phyloP scores from a whole-genome alignment of 352 stramenopile genomes.

The Pythium plurisporium region DNA sequence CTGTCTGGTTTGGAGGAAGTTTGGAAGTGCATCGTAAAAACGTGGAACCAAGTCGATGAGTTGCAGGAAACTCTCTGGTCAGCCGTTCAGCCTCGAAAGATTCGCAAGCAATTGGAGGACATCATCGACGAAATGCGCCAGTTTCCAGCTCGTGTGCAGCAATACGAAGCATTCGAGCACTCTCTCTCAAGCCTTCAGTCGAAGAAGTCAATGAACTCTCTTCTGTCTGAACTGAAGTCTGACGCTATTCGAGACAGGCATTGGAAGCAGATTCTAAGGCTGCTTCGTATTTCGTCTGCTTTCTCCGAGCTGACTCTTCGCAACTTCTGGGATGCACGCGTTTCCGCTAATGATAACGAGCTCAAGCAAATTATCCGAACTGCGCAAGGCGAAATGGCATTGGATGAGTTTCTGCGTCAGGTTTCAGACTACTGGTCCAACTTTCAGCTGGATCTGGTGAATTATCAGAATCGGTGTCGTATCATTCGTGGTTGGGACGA shows the following conservation, averaged over 20 bases:
- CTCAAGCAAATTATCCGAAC: constrained; percentile 96
- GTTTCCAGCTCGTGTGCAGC: constrained; percentile 94
- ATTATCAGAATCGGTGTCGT: constrained; percentile 93
- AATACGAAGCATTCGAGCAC: constrained; percentile 97
- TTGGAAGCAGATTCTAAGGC: constrained; percentile 97
- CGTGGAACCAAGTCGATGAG: constrained; percentile 85
- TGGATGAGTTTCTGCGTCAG: constrained; percentile 98
- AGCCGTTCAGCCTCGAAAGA: constrained; percentile 91
- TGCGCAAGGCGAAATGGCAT: constrained; percentile 99
- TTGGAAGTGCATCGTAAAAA: constrained; percentile 93
- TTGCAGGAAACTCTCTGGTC: constrained; percentile 95
- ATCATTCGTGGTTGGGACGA: constrained; percentile 99
- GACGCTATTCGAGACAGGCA: constrained; percentile 98
- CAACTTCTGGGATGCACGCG: constrained; percentile 96
- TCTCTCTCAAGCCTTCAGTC: constrained; percentile 92
- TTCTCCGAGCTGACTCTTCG: constrained; percentile 96
- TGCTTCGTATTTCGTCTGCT: constrained; percentile 90
- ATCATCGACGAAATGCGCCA: constrained; percentile 95
- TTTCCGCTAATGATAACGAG: constrained; percentile 92
- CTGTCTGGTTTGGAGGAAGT: constrained; percentile 96
- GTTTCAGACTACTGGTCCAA: constrained; percentile 89
- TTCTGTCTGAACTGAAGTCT: constrained; percentile 97
- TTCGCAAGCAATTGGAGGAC: constrained; percentile 95
- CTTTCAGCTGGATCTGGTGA: constrained; percentile 90
- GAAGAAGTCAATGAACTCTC: constrained; percentile 91